Conservation (phyloP, 192 early-diverging fungal species). For the Gonapodya sp. region DNA sequence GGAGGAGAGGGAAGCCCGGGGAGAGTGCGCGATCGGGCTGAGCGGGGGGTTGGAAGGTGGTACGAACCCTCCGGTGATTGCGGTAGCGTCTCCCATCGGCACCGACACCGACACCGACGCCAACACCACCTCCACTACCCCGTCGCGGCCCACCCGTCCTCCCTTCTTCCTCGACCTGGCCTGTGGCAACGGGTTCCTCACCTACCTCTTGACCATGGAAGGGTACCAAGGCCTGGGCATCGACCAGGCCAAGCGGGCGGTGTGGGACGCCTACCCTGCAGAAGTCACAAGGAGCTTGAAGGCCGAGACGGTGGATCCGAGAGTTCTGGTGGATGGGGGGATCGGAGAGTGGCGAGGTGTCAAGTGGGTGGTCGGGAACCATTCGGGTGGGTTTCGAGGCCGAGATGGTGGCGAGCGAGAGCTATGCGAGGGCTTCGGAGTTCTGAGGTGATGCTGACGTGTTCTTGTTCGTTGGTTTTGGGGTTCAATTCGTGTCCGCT, state of each 20-base stretch:
- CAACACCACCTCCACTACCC: background rate
- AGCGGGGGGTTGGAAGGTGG: too few species aligned
- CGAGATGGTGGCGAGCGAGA: too few species aligned
- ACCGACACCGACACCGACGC: constrained; percentile 1
- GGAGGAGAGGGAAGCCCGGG: background rate
- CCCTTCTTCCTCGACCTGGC: constrained; percentile 52
- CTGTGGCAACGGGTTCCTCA: constrained; percentile 78
- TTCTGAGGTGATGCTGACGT: too few species aligned
- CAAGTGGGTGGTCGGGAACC: constrained; percentile 81
- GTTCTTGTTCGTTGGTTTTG: too few species aligned
- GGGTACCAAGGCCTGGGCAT: constrained; percentile 64
- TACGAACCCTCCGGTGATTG: too few species aligned
- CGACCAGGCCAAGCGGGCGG: constrained; percentile 62
- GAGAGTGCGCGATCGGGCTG: constrained; percentile 20
- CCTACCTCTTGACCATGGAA: constrained; percentile 57
- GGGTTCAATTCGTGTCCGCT: too few species aligned
- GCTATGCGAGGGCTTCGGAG: too few species aligned
- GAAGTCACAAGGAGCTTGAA: constrained; percentile 14
- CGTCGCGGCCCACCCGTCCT: constrained; percentile 3
- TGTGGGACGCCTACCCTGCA: constrained; percentile 41
- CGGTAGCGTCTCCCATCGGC: too few species aligned
- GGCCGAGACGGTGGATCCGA: constrained; percentile 49
- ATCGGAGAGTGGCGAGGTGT: constrained; percentile 29
- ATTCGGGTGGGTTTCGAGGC: constrained; percentile 41
- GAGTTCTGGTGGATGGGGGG: constrained; percentile 8